These are phyloP conservation scores for Kodamaea arcana DNA, from an alignment of 1,139 yeast genomes.

Conservation along the genomic window DNA sequence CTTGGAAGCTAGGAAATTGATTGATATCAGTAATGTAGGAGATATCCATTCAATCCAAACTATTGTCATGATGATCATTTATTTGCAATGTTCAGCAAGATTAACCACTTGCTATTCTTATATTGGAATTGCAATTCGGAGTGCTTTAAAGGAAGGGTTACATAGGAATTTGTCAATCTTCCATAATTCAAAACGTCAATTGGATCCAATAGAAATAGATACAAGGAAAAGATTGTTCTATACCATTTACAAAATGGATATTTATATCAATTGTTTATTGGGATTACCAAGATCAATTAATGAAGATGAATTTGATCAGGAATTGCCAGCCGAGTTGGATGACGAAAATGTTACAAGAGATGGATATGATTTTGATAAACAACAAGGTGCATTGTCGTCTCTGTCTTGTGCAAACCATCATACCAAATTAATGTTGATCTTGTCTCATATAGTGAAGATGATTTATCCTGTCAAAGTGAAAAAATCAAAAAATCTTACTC, in stretches of 20 bases:
- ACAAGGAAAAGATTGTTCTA: slow-evolving; percentile 81
- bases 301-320: slow-evolving; percentile 87
- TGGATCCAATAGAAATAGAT: slow-evolving; percentile 81
- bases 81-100: slow-evolving; percentile 86
- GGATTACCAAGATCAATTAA: slow-evolving; percentile 78
- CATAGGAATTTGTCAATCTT: slow-evolving; percentile 66
- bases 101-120: slow-evolving; percentile 87
- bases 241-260: slow-evolving; percentile 89
- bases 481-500: slow-evolving; percentile 15
- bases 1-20: slow-evolving; percentile 72
- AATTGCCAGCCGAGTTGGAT: slow-evolving; percentile 76
- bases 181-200: slow-evolving; percentile 45
- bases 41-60: slow-evolving; percentile 59
- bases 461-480: slow-evolving; percentile 40
- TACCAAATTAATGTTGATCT: slow-evolving; percentile 58
- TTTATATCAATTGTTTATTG: slow-evolving; percentile 82
- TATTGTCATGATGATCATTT: slow-evolving; percentile 66
- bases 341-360: slow-evolving; percentile 80
- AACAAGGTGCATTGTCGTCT: slow-evolving; percentile 54
- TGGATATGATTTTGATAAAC: slow-evolving; percentile 39
- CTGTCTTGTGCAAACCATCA: slow-evolving; percentile 85
- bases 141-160: slow-evolving; percentile 82
- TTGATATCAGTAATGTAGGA: slow-evolving; percentile 55
- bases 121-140: slow-evolving; percentile 86
- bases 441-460: slow-evolving; percentile 41